phyloP scores from a whole-genome alignment of 148 eudicot species.

The Pouteria glomerata region DNA sequence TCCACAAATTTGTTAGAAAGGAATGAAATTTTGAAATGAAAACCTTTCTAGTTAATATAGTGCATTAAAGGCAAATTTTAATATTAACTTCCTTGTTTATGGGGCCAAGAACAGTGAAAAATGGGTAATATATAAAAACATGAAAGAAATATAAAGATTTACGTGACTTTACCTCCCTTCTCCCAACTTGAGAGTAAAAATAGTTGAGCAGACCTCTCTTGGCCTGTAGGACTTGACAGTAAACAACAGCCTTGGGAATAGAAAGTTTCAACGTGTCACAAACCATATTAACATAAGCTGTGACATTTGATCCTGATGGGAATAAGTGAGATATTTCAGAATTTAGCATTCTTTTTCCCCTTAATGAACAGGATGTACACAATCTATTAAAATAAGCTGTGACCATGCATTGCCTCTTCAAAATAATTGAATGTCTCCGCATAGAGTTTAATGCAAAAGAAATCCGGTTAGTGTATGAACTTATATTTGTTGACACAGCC shows the following conservation, averaged over 20 bases:
- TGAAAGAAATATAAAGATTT: neutral
- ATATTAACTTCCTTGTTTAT: too few species aligned
- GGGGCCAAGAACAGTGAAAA: too few species aligned
- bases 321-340: conserved; percentile 13
- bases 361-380: neutral
- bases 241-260: conserved; percentile 94
- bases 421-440: neutral
- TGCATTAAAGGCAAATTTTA: too few species aligned
- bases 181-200: conserved; percentile 85
- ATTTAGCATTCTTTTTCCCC: neutral
- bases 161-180: conserved; percentile 59
- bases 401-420: neutral
- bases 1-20: too few species aligned
- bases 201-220: conserved; percentile 71
- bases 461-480: neutral
- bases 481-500: neutral
- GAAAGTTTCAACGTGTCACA: conserved; percentile 75
- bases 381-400: neutral
- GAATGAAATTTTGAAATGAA: too few species aligned
- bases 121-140: neutral
- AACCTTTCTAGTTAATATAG: too few species aligned
- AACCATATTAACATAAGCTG: conserved; percentile 85
- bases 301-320: conserved; percentile 77
- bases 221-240: conserved; percentile 93
- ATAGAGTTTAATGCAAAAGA: neutral